phyloP scores from a whole-genome alignment of 2,329 filamentous ascomycete species.

The Mollisiaceae sp. region DNA sequence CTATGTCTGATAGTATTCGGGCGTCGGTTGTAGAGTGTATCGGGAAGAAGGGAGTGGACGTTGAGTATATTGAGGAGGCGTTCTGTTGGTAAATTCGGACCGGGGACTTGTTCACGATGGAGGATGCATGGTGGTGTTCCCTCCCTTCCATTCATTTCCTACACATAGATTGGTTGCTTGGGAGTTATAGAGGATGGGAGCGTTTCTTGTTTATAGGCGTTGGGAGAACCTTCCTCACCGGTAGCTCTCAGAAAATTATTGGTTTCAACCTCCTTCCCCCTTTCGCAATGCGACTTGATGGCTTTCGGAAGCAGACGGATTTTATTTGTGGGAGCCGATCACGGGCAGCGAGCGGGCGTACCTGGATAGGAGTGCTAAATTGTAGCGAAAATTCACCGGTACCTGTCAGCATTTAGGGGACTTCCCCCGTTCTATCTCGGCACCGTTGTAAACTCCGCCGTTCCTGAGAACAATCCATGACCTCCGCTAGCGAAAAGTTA shows the following conservation, averaged over 20 bases:
- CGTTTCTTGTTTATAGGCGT: neutral
- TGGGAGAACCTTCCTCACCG: neutral
- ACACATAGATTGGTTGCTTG: neutral
- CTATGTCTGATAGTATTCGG: slow-evolving; percentile 3
- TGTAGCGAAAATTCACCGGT: neutral
- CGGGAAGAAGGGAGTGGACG: slow-evolving; percentile 3
- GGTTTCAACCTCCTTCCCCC: neutral
- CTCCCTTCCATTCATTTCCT: neutral
- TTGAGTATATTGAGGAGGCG: slow-evolving; percentile 11
- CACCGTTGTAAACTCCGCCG: too few species aligned
- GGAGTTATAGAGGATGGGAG: neutral
- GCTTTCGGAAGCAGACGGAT: neutral
- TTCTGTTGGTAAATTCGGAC: neutral
- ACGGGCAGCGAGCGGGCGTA: neutral
- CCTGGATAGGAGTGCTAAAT: neutral
- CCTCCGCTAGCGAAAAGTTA: neutral
- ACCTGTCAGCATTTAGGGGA: slow-evolving; percentile 6
- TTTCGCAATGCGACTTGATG: neutral
- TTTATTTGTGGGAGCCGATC: neutral
- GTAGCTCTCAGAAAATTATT: neutral
- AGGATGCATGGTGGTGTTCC: neutral
- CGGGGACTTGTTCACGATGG: neutral
- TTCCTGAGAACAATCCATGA: too few species aligned
- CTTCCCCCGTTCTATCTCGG: too few species aligned
- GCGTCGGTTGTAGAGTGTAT: slow-evolving; percentile 4